phyloP scores from a whole-genome alignment of 768 basidiomycete genomes.

The Stropharia rugosoannulata region DNA sequence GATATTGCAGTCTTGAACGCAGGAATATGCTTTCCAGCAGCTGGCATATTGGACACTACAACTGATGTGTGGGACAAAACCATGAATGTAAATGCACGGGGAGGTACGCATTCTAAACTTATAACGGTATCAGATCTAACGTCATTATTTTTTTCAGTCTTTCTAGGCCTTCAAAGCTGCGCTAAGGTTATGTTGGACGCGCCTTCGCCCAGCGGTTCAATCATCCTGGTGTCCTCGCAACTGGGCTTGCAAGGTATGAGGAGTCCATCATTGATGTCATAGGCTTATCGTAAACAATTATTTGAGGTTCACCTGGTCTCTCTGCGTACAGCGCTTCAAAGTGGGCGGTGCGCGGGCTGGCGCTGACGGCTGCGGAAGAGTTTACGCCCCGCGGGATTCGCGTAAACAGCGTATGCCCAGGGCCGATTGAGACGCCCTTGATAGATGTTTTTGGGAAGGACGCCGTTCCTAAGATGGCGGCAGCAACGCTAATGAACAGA shows the following conservation, averaged over 20 bases:
- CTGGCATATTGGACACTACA: neutral
- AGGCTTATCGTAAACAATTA: neutral
- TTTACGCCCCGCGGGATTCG: slow-evolving; percentile 5
- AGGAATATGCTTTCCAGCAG: neutral
- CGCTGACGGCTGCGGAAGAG: slow-evolving; percentile 5
- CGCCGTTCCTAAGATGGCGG: neutral
- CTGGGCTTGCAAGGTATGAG: neutral
- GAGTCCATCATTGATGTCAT: neutral
- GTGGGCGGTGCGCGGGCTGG: slow-evolving; percentile 4
- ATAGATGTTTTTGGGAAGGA: slow-evolving; percentile 3
- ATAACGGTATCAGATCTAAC: neutral
- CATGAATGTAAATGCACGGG: slow-evolving; percentile 4
- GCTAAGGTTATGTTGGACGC: neutral
- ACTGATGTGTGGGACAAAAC: slow-evolving; percentile 1
- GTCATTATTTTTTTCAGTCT: neutral
- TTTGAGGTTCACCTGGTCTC: neutral
- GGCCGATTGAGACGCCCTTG: slow-evolving; percentile 3
- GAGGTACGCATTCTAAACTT: neutral
- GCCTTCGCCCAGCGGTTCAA: neutral
- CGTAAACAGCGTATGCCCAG: slow-evolving; percentile 6
- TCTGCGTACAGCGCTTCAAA: slow-evolving; percentile 8
- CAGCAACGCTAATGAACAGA: slow-evolving; percentile 2
- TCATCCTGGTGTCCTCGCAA: neutral
- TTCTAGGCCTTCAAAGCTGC: neutral
- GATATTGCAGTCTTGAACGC: slow-evolving; percentile 7